These are phyloP conservation scores for Clathrus columnatus DNA, from an alignment of 768 basidiomycete species.

Conservation along the genomic window DNA sequence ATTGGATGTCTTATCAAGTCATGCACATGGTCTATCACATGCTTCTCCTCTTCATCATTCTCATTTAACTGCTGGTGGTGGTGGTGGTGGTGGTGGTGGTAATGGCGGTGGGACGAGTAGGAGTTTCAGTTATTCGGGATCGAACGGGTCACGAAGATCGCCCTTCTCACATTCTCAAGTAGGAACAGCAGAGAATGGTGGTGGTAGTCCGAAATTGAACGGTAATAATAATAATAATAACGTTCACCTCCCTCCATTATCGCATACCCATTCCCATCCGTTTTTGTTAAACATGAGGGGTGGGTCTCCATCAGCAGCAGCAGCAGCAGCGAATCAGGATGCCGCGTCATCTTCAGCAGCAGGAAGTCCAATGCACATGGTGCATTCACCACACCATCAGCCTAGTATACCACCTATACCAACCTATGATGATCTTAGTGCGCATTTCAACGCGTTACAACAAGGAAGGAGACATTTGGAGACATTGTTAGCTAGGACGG, in stretches of 20 bases:
- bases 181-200: not conserved
- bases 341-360: not conserved
- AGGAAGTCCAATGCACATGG: not conserved
- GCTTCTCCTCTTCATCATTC: not conserved
- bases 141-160: not conserved
- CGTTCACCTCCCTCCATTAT: not conserved
- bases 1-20: slow-evolving; percentile 1
- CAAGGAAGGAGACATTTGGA: slow-evolving; percentile 58
- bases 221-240: not conserved
- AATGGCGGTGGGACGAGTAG: not conserved
- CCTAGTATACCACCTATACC: slow-evolving; percentile 22
- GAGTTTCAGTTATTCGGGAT: not conserved
- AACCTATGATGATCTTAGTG: slow-evolving; percentile 54
- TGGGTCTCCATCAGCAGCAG: not conserved
- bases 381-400: not conserved
- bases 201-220: not conserved
- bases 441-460: slow-evolving; percentile 57
- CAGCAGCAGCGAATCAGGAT: not conserved
- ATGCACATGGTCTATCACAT: slow-evolving; percentile 3
- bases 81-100: not conserved
- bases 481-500: slow-evolving; percentile 70
- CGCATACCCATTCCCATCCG: not conserved
- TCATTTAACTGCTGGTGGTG: too few species aligned
- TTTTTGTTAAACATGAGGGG: not conserved
- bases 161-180: not conserved